A percentile compares a stretch with the other conserved stretches of the same genome.
Conservation (phyloP, 2,329 filamentous ascomycete species). For the Cercospora citrullina region DNA sequence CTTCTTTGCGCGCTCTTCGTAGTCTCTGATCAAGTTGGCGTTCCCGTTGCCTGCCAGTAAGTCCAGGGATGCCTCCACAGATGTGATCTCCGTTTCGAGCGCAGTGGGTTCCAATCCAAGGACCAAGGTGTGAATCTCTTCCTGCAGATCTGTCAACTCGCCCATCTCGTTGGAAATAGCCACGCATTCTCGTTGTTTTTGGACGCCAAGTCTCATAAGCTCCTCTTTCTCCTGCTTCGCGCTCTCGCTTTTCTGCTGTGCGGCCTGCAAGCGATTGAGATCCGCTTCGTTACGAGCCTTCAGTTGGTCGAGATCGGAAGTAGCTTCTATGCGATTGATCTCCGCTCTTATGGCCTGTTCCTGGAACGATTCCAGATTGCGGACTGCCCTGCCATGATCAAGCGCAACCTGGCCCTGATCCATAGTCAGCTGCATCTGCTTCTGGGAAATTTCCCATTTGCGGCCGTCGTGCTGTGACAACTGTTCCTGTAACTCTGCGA, state of each 20-base stretch:
- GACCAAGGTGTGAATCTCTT: constrained; percentile 31
- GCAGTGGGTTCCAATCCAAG: constrained; percentile 40
- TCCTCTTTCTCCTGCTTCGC: constrained; percentile 52
- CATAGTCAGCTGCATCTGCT: constrained; percentile 32
- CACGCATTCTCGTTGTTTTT: constrained; percentile 35
- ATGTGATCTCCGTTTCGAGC: constrained; percentile 71
- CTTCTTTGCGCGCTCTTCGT: constrained; percentile 67
- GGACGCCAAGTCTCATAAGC: constrained; percentile 32
- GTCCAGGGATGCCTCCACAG: constrained; percentile 72
- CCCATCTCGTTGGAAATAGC: constrained; percentile 3
- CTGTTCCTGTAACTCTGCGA: constrained; percentile 44
- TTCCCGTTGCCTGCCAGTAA: constrained; percentile 69
- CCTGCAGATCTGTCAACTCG: constrained; percentile 29
- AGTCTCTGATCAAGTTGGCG: constrained; percentile 73
- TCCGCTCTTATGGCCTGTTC: constrained; percentile 67
- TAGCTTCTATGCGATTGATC: constrained; percentile 73
- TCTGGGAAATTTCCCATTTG: constrained; percentile 52
- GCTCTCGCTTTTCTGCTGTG: constrained; percentile 58
- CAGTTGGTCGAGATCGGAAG: constrained; percentile 75
- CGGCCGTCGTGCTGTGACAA: constrained; percentile 48
- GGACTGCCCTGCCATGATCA: constrained; percentile 61
- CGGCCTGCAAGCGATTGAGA: constrained; percentile 62
- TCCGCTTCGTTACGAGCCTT: constrained; percentile 73
- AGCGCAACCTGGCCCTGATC: constrained; percentile 47
- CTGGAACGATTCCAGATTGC: constrained; percentile 62